Conservation (phyloP, 2,329 filamentous ascomycete species). For the Aspergillus sp. region DNA sequence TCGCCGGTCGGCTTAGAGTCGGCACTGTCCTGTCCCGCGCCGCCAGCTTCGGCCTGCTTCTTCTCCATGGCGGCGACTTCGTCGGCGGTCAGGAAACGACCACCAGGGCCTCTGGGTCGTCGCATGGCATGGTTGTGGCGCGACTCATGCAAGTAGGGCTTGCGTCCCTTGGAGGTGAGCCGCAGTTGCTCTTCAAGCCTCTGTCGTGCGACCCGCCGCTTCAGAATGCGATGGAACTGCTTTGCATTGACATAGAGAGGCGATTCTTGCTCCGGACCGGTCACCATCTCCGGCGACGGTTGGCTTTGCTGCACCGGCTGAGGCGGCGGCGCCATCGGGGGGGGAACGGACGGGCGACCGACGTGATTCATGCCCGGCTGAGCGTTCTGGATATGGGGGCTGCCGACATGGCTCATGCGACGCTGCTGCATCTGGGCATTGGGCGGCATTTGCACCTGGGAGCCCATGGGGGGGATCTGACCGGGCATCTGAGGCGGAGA, state of each 20-base stretch:
- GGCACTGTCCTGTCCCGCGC: constrained; percentile 34
- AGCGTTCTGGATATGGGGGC: constrained; percentile 70
- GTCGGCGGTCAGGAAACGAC: constrained; percentile 92
- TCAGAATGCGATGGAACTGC: constrained; percentile 95
- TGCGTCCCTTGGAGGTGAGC: constrained; percentile 89
- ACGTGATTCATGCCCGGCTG: constrained; percentile 74
- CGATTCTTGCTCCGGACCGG: constrained; percentile 76
- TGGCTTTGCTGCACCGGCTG: constrained; percentile 66
- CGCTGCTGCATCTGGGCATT: constrained; percentile 62
- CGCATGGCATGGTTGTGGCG: constrained; percentile 98
- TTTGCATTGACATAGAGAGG: constrained; percentile 98
- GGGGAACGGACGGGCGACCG: constrained; percentile 51
- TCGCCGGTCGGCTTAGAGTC: constrained; percentile 33
- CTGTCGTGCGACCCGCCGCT: constrained; percentile 88
- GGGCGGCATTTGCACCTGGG: constrained; percentile 51
- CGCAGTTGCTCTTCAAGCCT: constrained; percentile 89
- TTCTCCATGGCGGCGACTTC: constrained; percentile 89
- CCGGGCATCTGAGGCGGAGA: constrained; percentile 72
- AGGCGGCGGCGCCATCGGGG: constrained; percentile 50
- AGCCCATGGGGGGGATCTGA: constrained; percentile 51
- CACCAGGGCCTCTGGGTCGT: constrained; percentile 86
- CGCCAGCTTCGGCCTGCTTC: constrained; percentile 43
- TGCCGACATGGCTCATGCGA: constrained; percentile 73
- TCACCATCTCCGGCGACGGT: constrained; percentile 76
- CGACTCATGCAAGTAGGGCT: constrained; percentile 96